Evolutionary conservation across 345 rosid genomes (phyloP), one percentile per base, ranked within the genome.

Genomic region (Lumnitzera racemosa): DNA sequence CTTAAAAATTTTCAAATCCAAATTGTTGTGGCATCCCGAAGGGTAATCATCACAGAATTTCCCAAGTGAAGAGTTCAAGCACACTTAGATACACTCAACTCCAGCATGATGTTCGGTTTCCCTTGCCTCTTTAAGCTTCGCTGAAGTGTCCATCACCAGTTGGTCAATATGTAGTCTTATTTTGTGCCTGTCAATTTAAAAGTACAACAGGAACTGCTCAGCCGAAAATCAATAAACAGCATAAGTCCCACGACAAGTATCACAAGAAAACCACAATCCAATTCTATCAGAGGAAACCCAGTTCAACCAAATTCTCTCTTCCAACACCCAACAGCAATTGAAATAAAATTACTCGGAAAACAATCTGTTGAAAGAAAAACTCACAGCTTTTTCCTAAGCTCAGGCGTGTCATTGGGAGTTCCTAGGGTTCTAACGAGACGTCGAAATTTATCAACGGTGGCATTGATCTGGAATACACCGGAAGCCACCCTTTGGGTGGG

Each of bases 361-460:
- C n/a, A 5, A 12, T 16, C 61, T 13, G 46, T 41, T 16, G 51
- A 58, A 46, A 58, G 51, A 20, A 27, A 27, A 49, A 73, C 88
- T 76, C 66, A 94, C 99, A 94, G 84, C 83, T 90, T 94, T 58
- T 94, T 92, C 12, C 99, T 96, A 60, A 90, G 97, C 68, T 88
- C 95, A 11, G 96, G 90, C 29, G 91, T 88, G 62, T 94, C 99
- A 78, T 80, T 94, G 56, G 99, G 97, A 57, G 96, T 94, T 11
- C 99, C 97, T 52, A 90, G 96, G 68, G 97, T 86, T 65, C 90
- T 94, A 47, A 90, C 97, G 63, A 90, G 97, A 0, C 99, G 77
- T 46, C 83, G 91, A 72, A 90, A 94, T 5, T 97, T 81, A n/a
- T 92, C 81, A 46, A 94, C 97, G 76, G 90, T 81, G 57, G 99